Evolutionary conservation across 2,329 filamentous ascomycete genomes (phyloP).

Genomic region (Xylaria sp.): DNA sequence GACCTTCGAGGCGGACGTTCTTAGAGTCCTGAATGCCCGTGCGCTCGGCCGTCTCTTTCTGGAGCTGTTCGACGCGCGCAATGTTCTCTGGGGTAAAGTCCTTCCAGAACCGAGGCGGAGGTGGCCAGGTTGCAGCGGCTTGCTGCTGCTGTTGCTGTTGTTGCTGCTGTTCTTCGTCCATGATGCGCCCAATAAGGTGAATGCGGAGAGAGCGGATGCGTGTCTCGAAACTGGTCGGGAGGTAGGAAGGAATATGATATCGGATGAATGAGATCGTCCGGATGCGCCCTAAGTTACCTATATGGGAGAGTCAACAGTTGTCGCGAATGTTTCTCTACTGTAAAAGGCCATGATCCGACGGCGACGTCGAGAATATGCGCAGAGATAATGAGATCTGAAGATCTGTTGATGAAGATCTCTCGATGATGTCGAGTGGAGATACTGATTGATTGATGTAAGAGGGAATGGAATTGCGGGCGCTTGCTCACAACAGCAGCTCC

Average conservation of each 20-base stretch:
- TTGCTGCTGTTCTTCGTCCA: slow-evolving; percentile 32
- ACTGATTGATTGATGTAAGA: background rate
- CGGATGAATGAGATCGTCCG: background rate
- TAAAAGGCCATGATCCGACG: background rate
- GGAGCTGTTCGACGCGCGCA: slow-evolving; percentile 46
- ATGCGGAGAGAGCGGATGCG: background rate
- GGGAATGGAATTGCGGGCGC: background rate
- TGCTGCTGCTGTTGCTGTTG: slow-evolving; percentile 28
- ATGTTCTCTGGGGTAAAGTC: slow-evolving; percentile 76
- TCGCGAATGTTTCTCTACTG: background rate
- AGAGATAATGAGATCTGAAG: background rate
- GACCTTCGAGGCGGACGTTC: slow-evolving; percentile 37
- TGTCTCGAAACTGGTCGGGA: background rate
- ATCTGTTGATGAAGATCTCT: background rate
- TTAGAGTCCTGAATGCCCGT: slow-evolving; percentile 27
- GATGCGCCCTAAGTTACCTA: background rate
- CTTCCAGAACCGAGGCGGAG: slow-evolving; percentile 85
- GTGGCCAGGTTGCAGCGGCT: slow-evolving; percentile 67
- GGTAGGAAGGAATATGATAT: background rate
- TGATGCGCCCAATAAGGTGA: slow-evolving; percentile 4
- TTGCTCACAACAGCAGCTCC: background rate
- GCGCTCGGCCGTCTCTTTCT: slow-evolving; percentile 35
- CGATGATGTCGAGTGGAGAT: background rate
- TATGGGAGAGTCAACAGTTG: background rate
- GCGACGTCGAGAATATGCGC: background rate